phyloP scores from a whole-genome alignment of 2,329 filamentous ascomycete genomes.

The Daldinia eschscholtzii region DNA sequence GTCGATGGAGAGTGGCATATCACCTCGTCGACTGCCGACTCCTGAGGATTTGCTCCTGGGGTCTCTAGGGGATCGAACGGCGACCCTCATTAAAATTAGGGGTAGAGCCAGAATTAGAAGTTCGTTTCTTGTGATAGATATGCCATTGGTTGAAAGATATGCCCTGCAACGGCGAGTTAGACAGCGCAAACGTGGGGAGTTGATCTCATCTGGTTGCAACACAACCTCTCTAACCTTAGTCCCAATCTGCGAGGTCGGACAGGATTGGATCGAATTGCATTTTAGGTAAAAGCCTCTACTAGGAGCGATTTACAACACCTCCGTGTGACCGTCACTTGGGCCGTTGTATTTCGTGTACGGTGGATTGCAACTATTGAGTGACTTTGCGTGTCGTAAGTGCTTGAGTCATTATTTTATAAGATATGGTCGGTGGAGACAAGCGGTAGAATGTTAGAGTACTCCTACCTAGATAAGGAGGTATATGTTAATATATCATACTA shows the following conservation, averaged over 20 bases:
- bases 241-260: conserved; percentile 33
- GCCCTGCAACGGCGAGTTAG: conserved; percentile 23
- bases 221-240: conserved; percentile 28
- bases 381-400: not conserved
- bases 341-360: not conserved
- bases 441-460: conserved; percentile 3
- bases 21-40: conserved; percentile 35
- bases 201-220: conserved; percentile 37
- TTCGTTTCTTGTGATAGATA: conserved; percentile 12
- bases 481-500: conserved; percentile 4
- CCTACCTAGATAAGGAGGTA: not conserved
- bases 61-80: conserved; percentile 25
- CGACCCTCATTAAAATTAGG: conserved; percentile 28
- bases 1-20: conserved; percentile 23
- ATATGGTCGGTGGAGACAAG: not conserved
- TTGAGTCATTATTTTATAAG: not conserved
- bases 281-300: not conserved
- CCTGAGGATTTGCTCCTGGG: conserved; percentile 17
- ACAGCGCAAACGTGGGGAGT: conserved; percentile 29
- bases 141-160: conserved; percentile 31
- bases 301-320: not conserved
- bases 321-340: not conserved
- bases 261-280: conserved; percentile 17
- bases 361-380: conserved; percentile 3
- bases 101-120: conserved; percentile 33